These are phyloP conservation scores for Cynara cardunculus DNA, from an alignment of 129 eudicot genomes.

Conservation along the genomic window DNA sequence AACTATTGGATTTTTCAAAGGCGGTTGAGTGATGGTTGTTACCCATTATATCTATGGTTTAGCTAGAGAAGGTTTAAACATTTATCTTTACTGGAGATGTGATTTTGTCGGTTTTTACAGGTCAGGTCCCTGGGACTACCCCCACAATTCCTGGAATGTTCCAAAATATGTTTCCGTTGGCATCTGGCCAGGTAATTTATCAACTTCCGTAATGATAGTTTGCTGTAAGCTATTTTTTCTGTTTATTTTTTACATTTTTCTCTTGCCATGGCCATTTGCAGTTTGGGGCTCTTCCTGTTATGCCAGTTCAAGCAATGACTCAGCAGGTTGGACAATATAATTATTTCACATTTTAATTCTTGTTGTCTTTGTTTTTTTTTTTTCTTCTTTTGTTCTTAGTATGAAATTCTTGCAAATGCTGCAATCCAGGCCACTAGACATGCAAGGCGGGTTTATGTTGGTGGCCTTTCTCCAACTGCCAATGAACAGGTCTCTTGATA, in stretches of 20 bases:
- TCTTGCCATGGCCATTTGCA: constrained; percentile 26
- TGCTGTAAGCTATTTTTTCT: background rate
- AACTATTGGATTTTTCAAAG: constrained; percentile 17
- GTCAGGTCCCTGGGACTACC: constrained; percentile 71
- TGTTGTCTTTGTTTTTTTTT: background rate
- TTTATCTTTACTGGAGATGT: constrained; percentile 16
- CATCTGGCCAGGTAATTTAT: constrained; percentile 68
- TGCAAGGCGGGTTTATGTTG: constrained; percentile 98
- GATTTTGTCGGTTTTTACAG: constrained; percentile 46
- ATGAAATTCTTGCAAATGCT: background rate
- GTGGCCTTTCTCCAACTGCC: constrained; percentile 91
- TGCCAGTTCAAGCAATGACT: constrained; percentile 99
- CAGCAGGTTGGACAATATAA: constrained; percentile 67
- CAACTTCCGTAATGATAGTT: background rate
- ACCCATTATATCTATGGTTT: constrained; percentile 10
- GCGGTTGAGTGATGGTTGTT: constrained; percentile 21
- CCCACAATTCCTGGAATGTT: constrained; percentile 77
- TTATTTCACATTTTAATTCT: background rate
- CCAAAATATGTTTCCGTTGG: constrained; percentile 70
- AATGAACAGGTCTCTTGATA: constrained; percentile 76
- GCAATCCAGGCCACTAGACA: constrained; percentile 87
- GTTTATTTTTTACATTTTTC: background rate
- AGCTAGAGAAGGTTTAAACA: background rate
- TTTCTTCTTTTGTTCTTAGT: background rate
- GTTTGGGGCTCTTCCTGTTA: constrained; percentile 83